Conservation (phyloP, 257 asterid genomes). For the Plectranthus barbatus region DNA sequence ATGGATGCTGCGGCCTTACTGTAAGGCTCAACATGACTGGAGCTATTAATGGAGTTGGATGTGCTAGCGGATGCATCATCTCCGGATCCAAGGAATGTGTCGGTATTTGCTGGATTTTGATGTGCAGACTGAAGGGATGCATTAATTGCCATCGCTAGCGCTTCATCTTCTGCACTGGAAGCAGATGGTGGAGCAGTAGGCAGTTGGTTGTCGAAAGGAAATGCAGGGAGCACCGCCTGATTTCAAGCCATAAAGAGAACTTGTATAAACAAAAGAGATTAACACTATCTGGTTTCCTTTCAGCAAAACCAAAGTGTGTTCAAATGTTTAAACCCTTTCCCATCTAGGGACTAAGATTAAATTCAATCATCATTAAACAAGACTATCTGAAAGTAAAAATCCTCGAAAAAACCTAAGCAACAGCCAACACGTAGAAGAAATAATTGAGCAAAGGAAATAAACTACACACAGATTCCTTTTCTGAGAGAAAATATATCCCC, state of each 20-base stretch:
- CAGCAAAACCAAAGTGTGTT: neutral
- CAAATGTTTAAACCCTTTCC: too few species aligned
- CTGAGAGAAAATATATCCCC: too few species aligned
- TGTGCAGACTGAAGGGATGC: slow-evolving; percentile 58
- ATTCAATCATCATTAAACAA: too few species aligned
- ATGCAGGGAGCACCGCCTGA: slow-evolving; percentile 54
- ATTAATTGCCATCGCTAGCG: slow-evolving; percentile 50
- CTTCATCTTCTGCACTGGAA: slow-evolving; percentile 47
- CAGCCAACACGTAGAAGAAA: too few species aligned
- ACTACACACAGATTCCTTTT: too few species aligned
- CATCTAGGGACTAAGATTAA: too few species aligned
- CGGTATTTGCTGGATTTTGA: slow-evolving; percentile 21
- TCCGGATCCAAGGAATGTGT: slow-evolving; percentile 26
- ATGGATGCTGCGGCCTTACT: slow-evolving; percentile 16
- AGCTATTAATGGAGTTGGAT: slow-evolving; percentile 13
- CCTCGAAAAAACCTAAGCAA: too few species aligned
- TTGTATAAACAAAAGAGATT: neutral
- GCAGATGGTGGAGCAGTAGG: slow-evolving; percentile 51
- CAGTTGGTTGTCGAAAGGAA: slow-evolving; percentile 40
- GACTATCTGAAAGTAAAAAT: too few species aligned
- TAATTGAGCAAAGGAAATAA: too few species aligned
- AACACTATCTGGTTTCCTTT: neutral
- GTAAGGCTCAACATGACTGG: slow-evolving; percentile 17
- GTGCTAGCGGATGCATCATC: slow-evolving; percentile 33
- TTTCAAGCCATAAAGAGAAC: slow-evolving; percentile 2